A percentile compares a stretch with the other conserved stretches of the same genome.
These are phyloP conservation scores for Backusella circina DNA, from an alignment of 192 early-diverging fungal species.

Conservation along the genomic window DNA sequence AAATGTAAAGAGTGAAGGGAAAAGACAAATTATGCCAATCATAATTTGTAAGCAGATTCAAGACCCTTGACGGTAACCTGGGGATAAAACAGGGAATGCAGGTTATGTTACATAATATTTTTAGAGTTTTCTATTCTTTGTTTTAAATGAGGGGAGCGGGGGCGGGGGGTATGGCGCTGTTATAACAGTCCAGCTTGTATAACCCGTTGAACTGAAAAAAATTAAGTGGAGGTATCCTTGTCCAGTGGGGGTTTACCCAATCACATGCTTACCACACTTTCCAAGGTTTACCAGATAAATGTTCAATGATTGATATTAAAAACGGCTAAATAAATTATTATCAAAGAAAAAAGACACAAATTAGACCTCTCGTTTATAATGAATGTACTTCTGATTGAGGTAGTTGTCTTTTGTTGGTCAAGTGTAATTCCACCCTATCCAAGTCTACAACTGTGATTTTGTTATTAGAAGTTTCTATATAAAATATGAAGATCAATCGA, in stretches of 20 bases:
- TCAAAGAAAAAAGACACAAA: not conserved
- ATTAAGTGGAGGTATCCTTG: not conserved
- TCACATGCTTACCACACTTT: not conserved
- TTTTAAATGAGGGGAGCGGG: not conserved
- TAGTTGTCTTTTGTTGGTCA: not conserved
- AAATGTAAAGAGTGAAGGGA: not conserved
- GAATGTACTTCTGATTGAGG: not conserved
- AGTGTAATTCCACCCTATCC: not conserved
- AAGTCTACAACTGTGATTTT: not conserved
- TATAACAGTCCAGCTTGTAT: not conserved
- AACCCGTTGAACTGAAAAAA: not conserved
- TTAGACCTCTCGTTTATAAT: not conserved
- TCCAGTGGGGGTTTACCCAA: not conserved
- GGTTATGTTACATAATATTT: not conserved
- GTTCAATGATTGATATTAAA: not conserved
- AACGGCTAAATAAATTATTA: not conserved
- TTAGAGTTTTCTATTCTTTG: not conserved
- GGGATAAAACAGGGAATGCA: not conserved
- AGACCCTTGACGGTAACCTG: not conserved
- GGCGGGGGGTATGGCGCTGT: not conserved
- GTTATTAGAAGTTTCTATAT: not conserved
- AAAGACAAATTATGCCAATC: not conserved
- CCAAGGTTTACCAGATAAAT: conserved; percentile 4
- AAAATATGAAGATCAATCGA: not conserved
- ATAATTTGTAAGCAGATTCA: not conserved